Evolutionary conservation across 331 rosid genomes (phyloP).

Genomic region (Quercus lobata): DNA sequence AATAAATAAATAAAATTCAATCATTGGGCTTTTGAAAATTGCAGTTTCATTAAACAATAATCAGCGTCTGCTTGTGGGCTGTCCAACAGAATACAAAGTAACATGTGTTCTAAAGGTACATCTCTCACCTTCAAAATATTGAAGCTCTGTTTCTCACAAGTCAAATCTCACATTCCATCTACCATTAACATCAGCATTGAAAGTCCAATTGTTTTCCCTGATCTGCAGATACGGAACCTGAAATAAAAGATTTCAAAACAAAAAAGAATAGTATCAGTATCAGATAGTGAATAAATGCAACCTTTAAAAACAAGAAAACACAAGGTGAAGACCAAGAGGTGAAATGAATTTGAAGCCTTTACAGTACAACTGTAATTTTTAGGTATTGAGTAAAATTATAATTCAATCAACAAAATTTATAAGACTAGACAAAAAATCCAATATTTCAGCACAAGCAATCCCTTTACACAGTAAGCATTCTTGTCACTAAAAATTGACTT

Average conservation of each 20-base stretch:
- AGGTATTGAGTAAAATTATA: background rate
- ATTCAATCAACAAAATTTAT: background rate
- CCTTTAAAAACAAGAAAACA: background rate
- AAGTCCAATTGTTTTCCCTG: conserved; percentile 94
- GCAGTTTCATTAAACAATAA: conserved; percentile 9
- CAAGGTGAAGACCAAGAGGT: background rate
- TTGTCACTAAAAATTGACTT: background rate
- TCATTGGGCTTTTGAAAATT: background rate
- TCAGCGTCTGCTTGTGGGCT: conserved; percentile 9
- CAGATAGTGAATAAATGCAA: conserved; percentile 3
- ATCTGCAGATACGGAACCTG: conserved; percentile 94
- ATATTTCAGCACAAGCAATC: background rate
- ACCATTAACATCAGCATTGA: conserved; percentile 76
- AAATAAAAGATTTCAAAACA: conserved; percentile 17
- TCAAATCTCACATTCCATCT: conserved; percentile 90
- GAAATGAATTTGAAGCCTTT: background rate
- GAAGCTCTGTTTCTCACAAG: conserved; percentile 42
- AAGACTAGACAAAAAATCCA: background rate
- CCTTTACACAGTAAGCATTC: background rate
- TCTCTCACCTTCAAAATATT: conserved; percentile 21
- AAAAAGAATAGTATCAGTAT: background rate
- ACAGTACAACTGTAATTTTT: background rate
- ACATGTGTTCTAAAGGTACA: background rate
- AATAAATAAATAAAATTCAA: background rate
- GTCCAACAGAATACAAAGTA: conserved; percentile 16